Base-by-base conservation (phyloP, 2,329 filamentous ascomycete genomes). In the Incumbomyces lentus region DNA sequence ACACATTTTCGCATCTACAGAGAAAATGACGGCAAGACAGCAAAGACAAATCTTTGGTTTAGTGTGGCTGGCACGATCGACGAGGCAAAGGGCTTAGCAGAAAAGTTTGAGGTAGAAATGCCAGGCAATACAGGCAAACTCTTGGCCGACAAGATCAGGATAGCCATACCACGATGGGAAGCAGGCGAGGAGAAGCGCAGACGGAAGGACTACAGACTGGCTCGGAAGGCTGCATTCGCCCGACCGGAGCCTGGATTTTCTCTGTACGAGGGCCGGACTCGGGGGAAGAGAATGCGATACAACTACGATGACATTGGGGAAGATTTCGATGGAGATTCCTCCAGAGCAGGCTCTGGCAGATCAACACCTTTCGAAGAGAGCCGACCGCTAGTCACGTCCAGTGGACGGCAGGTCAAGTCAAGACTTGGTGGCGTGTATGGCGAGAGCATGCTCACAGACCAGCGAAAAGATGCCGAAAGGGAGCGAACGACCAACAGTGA, bases 131-230 rank as follows among this genome's bases (percentile, higher is more conserved):
- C 86, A 61, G 86, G 90, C 1, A 84, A 79, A 59, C 79, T 81
- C 49, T 73, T 96, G 30, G 81, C 84, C 49, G 79, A 83, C 56
- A 85, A 81, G 63, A 93, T 98, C 59, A 65, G 74, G 31, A 76
- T 79, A 44, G 89, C 88, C 10, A 78, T 96, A 30, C 86, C 89
- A 30, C 81, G 88, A 30, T 95, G 98, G 57, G 90, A 96, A 64
- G 86, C 84, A 31, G 89, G 87, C 4, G 89, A 96, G 66, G 88
- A 94, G 85, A 96, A 95, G 76, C 86, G 92, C 46, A 87, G 82
- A 65, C 84, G 89, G 37, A 84, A 92, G 48, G 92, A 98, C 59
- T 96, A 98, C 60, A 82, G 92, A 13, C 78, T 86, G 61, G 75
- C 80, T 57, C 86, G 86, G 52, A 90, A 90, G 60, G 86, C 90